Evolutionary conservation across 2,329 filamentous ascomycete genomes (phyloP).

Genomic region (Ophiocordyceps camponoti-rufipedis): DNA sequence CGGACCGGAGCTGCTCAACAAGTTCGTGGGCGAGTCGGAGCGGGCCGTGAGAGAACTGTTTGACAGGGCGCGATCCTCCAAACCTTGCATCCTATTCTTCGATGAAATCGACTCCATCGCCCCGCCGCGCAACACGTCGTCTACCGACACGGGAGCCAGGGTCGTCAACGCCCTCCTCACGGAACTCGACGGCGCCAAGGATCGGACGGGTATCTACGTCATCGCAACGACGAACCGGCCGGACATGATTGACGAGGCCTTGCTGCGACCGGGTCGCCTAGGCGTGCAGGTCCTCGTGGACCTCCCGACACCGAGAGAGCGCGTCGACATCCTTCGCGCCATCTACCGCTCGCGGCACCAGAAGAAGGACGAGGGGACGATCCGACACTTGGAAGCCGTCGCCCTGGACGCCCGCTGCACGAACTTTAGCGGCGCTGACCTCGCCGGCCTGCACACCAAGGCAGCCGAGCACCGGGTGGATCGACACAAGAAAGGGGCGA

Average conservation of each 20-base stretch:
- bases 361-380: constrained; percentile 22
- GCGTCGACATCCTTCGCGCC: constrained; percentile 71
- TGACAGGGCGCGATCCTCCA: constrained; percentile 63
- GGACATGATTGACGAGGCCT: constrained; percentile 90
- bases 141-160: constrained; percentile 67
- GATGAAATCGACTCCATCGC: constrained; percentile 92
- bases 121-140: constrained; percentile 58
- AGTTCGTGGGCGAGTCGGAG: constrained; percentile 94
- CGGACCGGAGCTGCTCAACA: constrained; percentile 89
- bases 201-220: constrained; percentile 74
- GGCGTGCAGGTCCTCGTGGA: constrained; percentile 83
- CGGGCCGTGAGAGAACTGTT: constrained; percentile 87
- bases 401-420: constrained; percentile 50
- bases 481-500: constrained; percentile 11
- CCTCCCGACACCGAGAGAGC: constrained; percentile 58
- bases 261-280: constrained; percentile 78
- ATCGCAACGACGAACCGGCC: constrained; percentile 90
- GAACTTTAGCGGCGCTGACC: constrained; percentile 57
- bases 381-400: constrained; percentile 38
- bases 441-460: constrained; percentile 29
- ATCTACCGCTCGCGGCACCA: constrained; percentile 29
- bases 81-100: constrained; percentile 93
- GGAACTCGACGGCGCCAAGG: constrained; percentile 74
- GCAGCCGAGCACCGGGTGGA: constrained; percentile 30
- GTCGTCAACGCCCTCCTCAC: constrained; percentile 93